A percentile compares a stretch with the other conserved stretches of the same genome.
Conservation (phyloP, 2,329 filamentous ascomycete species). For the Dactylonectria macrodidyma region DNA sequence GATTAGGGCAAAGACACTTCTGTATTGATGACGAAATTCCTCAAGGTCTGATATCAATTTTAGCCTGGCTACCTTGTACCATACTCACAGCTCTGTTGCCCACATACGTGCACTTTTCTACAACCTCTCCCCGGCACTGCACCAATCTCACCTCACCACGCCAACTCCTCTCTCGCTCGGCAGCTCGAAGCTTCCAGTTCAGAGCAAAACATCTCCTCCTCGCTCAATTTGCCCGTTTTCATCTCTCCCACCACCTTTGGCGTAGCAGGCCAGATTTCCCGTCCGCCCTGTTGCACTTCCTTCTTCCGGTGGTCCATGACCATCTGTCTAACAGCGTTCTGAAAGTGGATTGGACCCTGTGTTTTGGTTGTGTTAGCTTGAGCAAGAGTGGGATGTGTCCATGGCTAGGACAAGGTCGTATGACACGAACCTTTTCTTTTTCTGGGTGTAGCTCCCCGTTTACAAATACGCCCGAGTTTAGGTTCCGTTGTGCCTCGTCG, state of each 20-base stretch:
- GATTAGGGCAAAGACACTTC: too few species aligned
- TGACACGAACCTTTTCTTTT: slow-evolving; percentile 65
- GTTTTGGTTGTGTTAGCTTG: background rate
- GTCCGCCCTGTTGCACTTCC: slow-evolving; percentile 57
- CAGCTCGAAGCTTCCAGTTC: slow-evolving; percentile 37
- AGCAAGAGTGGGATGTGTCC: background rate
- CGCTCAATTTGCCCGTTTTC: slow-evolving; percentile 44
- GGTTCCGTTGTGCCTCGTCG: slow-evolving; percentile 70
- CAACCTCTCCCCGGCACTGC: too few species aligned
- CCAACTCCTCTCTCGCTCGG: slow-evolving; percentile 28
- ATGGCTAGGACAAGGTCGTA: background rate
- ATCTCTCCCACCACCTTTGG: slow-evolving; percentile 38
- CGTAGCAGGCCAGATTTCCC: slow-evolving; percentile 64
- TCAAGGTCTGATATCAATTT: too few species aligned
- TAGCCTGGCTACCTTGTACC: background rate
- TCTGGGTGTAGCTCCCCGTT: slow-evolving; percentile 74
- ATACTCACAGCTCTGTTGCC: background rate
- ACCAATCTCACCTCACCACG: slow-evolving; percentile 26
- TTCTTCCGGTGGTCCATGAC: slow-evolving; percentile 60
- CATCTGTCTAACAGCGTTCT: slow-evolving; percentile 61
- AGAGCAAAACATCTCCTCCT: slow-evolving; percentile 49
- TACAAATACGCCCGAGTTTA: slow-evolving; percentile 72
- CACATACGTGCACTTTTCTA: background rate
- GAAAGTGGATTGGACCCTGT: slow-evolving; percentile 68
- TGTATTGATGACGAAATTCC: too few species aligned